Conservation (phyloP, 1,284 basidiomycete species). For the Rhodofomes roseus region DNA sequence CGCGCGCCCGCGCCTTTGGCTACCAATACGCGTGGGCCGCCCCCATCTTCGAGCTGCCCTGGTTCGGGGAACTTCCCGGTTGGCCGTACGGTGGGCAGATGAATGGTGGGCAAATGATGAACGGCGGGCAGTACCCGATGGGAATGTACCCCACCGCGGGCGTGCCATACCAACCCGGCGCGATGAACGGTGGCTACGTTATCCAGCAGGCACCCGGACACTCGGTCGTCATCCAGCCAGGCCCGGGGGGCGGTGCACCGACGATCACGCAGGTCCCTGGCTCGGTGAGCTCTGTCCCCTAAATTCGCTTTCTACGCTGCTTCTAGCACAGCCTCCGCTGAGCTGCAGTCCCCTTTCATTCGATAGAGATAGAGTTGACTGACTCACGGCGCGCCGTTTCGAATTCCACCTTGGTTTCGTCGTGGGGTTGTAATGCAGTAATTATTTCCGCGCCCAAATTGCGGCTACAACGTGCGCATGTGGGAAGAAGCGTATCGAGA, state of each 20-base stretch:
- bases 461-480: neutral
- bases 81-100: slow-evolving; percentile 25
- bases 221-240: slow-evolving; percentile 69
- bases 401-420: neutral
- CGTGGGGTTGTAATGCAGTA: slow-evolving; percentile 2
- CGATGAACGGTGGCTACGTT: slow-evolving; percentile 25
- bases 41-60: slow-evolving; percentile 47
- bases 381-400: neutral
- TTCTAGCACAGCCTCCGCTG: neutral
- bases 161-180: slow-evolving; percentile 6
- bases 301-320: neutral
- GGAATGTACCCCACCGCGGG: slow-evolving; percentile 22
- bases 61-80: slow-evolving; percentile 49
- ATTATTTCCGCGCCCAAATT: neutral
- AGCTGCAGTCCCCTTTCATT: neutral
- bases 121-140: slow-evolving; percentile 11
- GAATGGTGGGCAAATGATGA: slow-evolving; percentile 9
- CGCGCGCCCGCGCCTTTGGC: slow-evolving; percentile 40
- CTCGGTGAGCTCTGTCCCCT: slow-evolving; percentile 25
- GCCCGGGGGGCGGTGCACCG: slow-evolving; percentile 53
- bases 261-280: slow-evolving; percentile 61
- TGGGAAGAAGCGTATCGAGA: neutral
- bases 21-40: slow-evolving; percentile 44
- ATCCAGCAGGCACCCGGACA: slow-evolving; percentile 54
- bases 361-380: neutral